Evolutionary conservation across 139 green algal genomes (phyloP).

Genomic region (Axilococcus clingmanii): DNA sequence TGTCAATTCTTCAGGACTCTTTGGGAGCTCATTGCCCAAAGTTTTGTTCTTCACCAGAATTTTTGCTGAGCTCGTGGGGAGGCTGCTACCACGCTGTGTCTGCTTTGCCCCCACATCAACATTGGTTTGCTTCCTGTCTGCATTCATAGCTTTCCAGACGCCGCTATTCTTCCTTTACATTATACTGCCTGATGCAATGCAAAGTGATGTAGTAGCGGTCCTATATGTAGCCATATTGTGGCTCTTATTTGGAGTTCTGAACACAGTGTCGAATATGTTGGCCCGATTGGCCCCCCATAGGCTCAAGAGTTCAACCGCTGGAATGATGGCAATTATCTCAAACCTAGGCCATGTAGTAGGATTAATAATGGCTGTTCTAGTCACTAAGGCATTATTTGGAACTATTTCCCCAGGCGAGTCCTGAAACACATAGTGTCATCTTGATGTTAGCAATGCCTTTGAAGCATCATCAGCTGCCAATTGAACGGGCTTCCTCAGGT

Average conservation of each 20-base stretch:
- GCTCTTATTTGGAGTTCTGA: slow-evolving; percentile 48
- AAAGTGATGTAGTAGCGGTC: slow-evolving; percentile 37
- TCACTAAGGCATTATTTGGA: slow-evolving; percentile 35
- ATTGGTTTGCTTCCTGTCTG: slow-evolving; percentile 27
- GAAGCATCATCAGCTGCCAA: slow-evolving; percentile 7
- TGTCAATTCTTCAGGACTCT: slow-evolving; percentile 34
- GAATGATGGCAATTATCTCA: slow-evolving; percentile 55
- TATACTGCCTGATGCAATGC: slow-evolving; percentile 21
- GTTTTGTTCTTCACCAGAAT: slow-evolving; percentile 68
- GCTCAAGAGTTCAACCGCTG: slow-evolving; percentile 41
- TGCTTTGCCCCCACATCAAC: slow-evolving; percentile 25
- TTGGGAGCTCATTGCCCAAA: slow-evolving; percentile 45
- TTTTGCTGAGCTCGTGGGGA: slow-evolving; percentile 55
- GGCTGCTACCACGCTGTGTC: slow-evolving; percentile 43
- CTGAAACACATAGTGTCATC: not conserved
- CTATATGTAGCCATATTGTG: slow-evolving; percentile 36
- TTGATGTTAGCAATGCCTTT: not conserved
- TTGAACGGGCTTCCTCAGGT: slow-evolving; percentile 5
- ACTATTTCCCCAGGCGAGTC: too few relatives aligned
- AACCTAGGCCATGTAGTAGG: slow-evolving; percentile 50
- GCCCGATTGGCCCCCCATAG: slow-evolving; percentile 35
- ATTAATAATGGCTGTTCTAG: slow-evolving; percentile 28
- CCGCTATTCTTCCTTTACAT: slow-evolving; percentile 61
- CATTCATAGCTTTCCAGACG: slow-evolving; percentile 13
- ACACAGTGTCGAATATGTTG: slow-evolving; percentile 60